Conservation (phyloP, 176 grass and related monocot genomes). For the Triticum dicoccoides region DNA sequence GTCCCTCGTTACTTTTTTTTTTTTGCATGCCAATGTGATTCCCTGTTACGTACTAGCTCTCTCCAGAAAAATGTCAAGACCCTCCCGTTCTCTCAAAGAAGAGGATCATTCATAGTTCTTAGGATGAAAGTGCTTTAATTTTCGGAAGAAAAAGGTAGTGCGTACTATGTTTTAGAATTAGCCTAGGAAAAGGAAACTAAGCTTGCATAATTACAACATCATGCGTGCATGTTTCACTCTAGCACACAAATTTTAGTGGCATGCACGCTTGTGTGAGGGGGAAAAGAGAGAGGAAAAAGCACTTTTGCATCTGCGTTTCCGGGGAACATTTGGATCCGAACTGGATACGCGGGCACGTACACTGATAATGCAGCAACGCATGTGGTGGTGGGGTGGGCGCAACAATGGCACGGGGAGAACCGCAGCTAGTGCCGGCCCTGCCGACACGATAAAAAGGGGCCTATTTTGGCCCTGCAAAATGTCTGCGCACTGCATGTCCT, state of each 20-base stretch:
- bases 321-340: constrained; percentile 14
- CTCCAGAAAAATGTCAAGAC: neutral
- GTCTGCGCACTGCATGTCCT: neutral
- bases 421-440: neutral
- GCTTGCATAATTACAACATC: neutral
- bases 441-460: neutral
- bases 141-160: too few relatives aligned
- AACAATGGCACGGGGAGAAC: neutral
- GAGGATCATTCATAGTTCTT: neutral
- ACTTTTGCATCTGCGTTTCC: neutral
- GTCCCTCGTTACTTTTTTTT: neutral
- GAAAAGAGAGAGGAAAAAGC: neutral
- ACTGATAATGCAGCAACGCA: neutral
- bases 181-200: neutral
- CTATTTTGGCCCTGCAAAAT: neutral
- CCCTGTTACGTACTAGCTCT: too few relatives aligned
- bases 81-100: neutral
- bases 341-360: neutral
- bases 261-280: neutral
- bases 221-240: neutral
- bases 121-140: neutral
- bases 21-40: neutral
- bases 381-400: neutral
- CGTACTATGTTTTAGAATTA: too few relatives aligned
- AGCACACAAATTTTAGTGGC: neutral